Evolutionary conservation across 2,329 filamentous ascomycete genomes (phyloP).

Genomic region (Trichoderma koningii): DNA sequence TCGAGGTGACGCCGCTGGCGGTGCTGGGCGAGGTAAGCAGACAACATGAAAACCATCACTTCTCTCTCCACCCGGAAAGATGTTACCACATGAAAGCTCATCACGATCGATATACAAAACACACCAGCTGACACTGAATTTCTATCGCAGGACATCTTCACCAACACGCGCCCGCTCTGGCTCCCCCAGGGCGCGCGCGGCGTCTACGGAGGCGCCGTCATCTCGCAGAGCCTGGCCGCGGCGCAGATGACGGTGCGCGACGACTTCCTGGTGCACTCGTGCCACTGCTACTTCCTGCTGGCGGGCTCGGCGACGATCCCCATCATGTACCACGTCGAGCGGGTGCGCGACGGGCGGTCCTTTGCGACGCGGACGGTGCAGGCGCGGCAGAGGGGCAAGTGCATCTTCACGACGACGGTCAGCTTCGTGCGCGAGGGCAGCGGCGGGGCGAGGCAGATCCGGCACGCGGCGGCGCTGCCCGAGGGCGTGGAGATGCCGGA

Average conservation of each 20-base stretch:
- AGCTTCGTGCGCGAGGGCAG: conserved; percentile 75
- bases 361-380: conserved; percentile 96
- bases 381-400: conserved; percentile 80
- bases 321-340: conserved; percentile 92
- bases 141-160: conserved; percentile 76
- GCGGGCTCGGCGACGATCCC: conserved; percentile 83
- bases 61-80: too few species aligned
- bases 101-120: background rate
- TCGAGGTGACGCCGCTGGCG: conserved; percentile 79
- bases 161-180: conserved; percentile 89
- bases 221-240: conserved; percentile 86
- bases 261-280: conserved; percentile 85
- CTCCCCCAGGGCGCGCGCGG: conserved; percentile 89
- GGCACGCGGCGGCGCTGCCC: conserved; percentile 67
- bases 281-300: conserved; percentile 99
- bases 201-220: conserved; percentile 90
- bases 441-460: conserved; percentile 53
- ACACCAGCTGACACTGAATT: background rate
- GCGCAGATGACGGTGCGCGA: conserved; percentile 83
- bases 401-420: conserved; percentile 94
- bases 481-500: conserved; percentile 42
- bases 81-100: background rate
- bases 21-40: conserved; percentile 70
- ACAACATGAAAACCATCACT: too few species aligned
- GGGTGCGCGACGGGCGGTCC: conserved; percentile 84